Percentiles rank a stretch among this genome's conserved stretches.
Evolutionary conservation across 305 asterid species (phyloP).

Genomic region (Fraxinus floribunda): DNA sequence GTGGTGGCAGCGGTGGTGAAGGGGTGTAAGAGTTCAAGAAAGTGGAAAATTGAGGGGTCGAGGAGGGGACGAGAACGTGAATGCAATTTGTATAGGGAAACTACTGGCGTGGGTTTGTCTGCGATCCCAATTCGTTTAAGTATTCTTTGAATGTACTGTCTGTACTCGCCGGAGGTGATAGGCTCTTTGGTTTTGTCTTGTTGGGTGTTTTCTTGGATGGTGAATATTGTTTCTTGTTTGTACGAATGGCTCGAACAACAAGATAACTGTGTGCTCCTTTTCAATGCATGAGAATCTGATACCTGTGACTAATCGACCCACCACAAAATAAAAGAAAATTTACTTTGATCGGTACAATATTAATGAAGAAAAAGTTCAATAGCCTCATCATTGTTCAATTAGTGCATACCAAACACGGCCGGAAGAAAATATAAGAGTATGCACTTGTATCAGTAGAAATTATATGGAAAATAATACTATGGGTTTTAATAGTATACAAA

Average conservation of each 20-base stretch:
- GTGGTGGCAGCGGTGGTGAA: slow-evolving; percentile 20
- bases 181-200: slow-evolving; percentile 40
- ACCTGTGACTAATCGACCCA: slow-evolving; percentile 46
- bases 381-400: neutral
- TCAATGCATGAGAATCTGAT: slow-evolving; percentile 55
- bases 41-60: slow-evolving; percentile 73
- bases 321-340: slow-evolving; percentile 5
- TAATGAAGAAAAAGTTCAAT: neutral
- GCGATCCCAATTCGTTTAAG: slow-evolving; percentile 58
- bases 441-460: neutral
- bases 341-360: neutral
- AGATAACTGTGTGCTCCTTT: slow-evolving; percentile 68
- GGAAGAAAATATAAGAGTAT: neutral
- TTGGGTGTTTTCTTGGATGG: slow-evolving; percentile 32
- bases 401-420: neutral
- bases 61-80: slow-evolving; percentile 66
- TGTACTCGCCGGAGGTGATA: slow-evolving; percentile 30
- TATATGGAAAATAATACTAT: neutral
- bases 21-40: slow-evolving; percentile 65
- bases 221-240: slow-evolving; percentile 34
- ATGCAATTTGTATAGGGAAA: slow-evolving; percentile 49
- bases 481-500: neutral
- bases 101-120: slow-evolving; percentile 41
- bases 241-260: slow-evolving; percentile 61
- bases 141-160: slow-evolving; percentile 55